Conservation (phyloP, 805 yeast species). For the Nakazawaea anatomiae region DNA sequence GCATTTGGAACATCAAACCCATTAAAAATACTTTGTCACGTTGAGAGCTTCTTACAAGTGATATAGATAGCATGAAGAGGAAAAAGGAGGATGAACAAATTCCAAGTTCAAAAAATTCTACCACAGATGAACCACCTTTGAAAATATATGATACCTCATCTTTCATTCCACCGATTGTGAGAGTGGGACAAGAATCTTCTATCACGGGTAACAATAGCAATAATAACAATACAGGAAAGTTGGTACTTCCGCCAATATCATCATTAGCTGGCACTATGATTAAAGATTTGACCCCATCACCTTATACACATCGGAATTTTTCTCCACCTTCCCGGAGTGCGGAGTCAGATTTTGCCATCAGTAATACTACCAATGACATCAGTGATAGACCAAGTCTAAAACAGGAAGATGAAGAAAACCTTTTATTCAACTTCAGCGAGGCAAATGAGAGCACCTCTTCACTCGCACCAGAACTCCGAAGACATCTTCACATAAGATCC, state of each 20-base stretch:
- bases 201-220: neutral
- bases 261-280: neutral
- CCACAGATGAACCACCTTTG: neutral
- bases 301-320: neutral
- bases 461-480: constrained; percentile 13
- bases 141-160: neutral
- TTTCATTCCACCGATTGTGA: neutral
- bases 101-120: neutral
- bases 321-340: neutral
- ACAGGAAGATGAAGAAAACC: neutral
- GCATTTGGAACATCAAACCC: no score
- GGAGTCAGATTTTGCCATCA: neutral
- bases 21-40: no score
- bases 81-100: no score
- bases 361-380: neutral
- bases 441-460: constrained; percentile 3
- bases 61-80: no score
- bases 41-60: no score
- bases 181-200: no score
- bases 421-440: neutral
- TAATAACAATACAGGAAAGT: neutral
- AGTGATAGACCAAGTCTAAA: neutral
- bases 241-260: neutral
- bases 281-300: neutral
- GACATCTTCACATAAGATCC: constrained; percentile 36